phyloP scores from a whole-genome alignment of 2,329 filamentous ascomycete genomes.

The Fusarium chaquense region DNA sequence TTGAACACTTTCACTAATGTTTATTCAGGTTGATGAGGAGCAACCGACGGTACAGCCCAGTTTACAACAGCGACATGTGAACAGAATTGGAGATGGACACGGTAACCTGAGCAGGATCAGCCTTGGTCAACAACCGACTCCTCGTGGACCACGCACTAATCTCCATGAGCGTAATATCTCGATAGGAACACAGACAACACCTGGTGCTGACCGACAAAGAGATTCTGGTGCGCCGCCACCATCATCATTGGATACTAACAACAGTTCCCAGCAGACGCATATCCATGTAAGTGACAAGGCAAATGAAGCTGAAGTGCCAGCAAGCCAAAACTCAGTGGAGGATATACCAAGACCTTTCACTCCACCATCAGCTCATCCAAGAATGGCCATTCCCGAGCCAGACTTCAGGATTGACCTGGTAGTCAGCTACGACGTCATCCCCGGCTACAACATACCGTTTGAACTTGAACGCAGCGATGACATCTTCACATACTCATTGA shows the following conservation, averaged over 20 bases:
- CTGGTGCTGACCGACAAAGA: neutral
- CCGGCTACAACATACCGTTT: neutral
- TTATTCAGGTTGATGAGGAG: neutral
- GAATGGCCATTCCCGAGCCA: neutral
- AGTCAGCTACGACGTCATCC: conserved; percentile 14
- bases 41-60: neutral
- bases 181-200: neutral
- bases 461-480: rapidly evolving
- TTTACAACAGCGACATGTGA: neutral
- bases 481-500: conserved; percentile 1
- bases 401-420: neutral
- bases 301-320: neutral
- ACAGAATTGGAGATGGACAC: neutral
- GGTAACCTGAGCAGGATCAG: neutral
- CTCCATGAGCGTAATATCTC: neutral
- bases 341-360: neutral
- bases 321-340: neutral
- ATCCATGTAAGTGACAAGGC: rapidly evolving
- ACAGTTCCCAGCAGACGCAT: neutral
- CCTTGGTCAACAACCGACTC: neutral
- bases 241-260: neutral
- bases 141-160: rapidly evolving
- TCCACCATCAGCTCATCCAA: rapidly evolving
- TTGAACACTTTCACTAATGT: neutral
- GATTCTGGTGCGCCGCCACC: neutral